These are phyloP conservation scores for Lunasporangiospora selenospora DNA, from an alignment of 192 early-diverging fungal species.

Conservation along the genomic window DNA sequence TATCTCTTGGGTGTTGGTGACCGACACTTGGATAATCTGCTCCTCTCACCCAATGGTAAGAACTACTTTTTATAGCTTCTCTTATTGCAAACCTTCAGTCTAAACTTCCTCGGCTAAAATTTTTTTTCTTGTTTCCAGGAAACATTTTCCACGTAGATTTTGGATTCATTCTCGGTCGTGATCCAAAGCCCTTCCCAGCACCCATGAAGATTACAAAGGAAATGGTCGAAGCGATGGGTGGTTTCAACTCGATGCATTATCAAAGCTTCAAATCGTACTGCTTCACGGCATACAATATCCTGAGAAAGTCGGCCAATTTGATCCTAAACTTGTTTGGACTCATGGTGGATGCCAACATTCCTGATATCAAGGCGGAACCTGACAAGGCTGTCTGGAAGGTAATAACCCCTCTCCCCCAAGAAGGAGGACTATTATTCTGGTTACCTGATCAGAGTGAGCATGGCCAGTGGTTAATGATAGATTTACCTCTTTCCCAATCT, in stretches of 20 bases:
- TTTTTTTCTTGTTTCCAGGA: constrained; percentile 52
- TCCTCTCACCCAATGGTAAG: constrained; percentile 85
- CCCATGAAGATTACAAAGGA: constrained; percentile 99
- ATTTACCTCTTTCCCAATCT: neutral
- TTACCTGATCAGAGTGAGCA: too few relatives aligned
- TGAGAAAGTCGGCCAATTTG: constrained; percentile 93
- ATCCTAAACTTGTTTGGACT: constrained; percentile 97
- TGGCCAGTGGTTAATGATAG: neutral
- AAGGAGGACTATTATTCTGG: neutral
- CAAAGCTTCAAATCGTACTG: constrained; percentile 93
- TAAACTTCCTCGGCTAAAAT: neutral
- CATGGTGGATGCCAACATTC: constrained; percentile 97
- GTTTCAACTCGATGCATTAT: constrained; percentile 85
- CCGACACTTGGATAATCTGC: constrained; percentile 96
- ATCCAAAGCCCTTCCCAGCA: constrained; percentile 99
- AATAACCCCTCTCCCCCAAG: constrained; percentile 4
- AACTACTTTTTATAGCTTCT: neutral
- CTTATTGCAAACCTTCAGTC: neutral
- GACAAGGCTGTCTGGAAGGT: constrained; percentile 97
- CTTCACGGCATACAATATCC: constrained; percentile 92
- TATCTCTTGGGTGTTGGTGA: constrained; percentile 98
- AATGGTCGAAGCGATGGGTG: constrained; percentile 99
- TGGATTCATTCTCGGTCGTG: constrained; percentile 97
- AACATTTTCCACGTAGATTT: constrained; percentile 98
- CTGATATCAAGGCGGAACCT: constrained; percentile 97